Evolutionary conservation across 306 rosid species (phyloP).

Genomic region (Abrus precatorius): DNA sequence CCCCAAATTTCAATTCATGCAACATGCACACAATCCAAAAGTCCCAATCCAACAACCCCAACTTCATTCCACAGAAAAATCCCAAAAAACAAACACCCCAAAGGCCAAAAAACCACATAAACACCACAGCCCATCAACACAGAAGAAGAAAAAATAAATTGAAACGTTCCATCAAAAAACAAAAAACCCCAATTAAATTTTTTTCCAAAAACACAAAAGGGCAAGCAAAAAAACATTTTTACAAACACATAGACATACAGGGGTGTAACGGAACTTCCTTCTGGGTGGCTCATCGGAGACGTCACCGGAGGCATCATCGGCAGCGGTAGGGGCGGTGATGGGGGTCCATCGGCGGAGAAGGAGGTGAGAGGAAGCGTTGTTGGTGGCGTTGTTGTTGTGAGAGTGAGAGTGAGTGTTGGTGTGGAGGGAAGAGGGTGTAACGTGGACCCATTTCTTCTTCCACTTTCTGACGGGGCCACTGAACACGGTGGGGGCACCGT

Average conservation of each 20-base stretch:
- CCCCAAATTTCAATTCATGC: slow-evolving; percentile 35
- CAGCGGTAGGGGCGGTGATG: slow-evolving; percentile 61
- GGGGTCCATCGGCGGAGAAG: slow-evolving; percentile 99
- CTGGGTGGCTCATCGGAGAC: slow-evolving; percentile 78
- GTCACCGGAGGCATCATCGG: slow-evolving; percentile 35
- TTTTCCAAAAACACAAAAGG: not conserved
- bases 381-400: slow-evolving; percentile 46
- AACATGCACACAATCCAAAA: slow-evolving; percentile 30
- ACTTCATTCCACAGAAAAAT: not conserved
- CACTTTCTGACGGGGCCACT: slow-evolving; percentile 94
- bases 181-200: not conserved
- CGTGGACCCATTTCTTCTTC: slow-evolving; percentile 98
- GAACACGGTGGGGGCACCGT: slow-evolving; percentile 90
- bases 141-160: slow-evolving; percentile 2
- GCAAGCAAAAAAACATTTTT: not conserved
- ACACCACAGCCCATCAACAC: not conserved
- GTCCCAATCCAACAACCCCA: not conserved
- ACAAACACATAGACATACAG: slow-evolving; percentile 57
- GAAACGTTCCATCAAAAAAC: not conserved
- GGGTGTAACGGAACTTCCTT: slow-evolving; percentile 95
- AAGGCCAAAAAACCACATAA: not conserved
- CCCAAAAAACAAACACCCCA: not conserved
- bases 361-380: slow-evolving; percentile 62
- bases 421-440: slow-evolving; percentile 57
- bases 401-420: slow-evolving; percentile 40